Evolutionary conservation across 129 eudicot genomes (phyloP).

Genomic region (Rutidosis leptorrhynchoides): DNA sequence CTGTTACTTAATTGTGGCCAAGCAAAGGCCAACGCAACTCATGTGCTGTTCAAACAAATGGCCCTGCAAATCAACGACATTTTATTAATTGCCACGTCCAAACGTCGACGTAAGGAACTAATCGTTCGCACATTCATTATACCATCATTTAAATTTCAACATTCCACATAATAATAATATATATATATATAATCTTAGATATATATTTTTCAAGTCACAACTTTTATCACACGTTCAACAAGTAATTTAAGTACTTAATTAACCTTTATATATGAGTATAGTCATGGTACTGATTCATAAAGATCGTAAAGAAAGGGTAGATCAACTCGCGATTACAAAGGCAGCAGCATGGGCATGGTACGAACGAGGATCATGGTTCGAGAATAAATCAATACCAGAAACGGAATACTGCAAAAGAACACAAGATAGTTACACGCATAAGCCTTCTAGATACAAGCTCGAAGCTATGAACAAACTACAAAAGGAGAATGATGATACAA

Average conservation of each 20-base stretch:
- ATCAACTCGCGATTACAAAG: constrained; percentile 43
- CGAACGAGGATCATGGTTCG: constrained; percentile 61
- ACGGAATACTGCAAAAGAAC: constrained; percentile 27
- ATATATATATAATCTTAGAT: not conserved
- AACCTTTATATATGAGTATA: not conserved
- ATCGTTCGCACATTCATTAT: not conserved
- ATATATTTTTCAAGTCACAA: not conserved
- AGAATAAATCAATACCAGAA: constrained; percentile 34
- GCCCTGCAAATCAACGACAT: constrained; percentile 29
- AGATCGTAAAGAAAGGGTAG: constrained; percentile 14
- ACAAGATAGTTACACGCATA: constrained; percentile 15
- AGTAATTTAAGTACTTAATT: not conserved
- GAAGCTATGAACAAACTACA: constrained; percentile 41
- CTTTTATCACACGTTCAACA: not conserved
- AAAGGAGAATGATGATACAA: constrained; percentile 4
- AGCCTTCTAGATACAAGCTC: constrained; percentile 61
- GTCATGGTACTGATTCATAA: constrained; percentile 4
- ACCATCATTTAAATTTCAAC: constrained; percentile 4
- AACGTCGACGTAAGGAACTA: constrained; percentile 18
- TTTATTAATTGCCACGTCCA: constrained; percentile 12
- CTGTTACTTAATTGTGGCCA: constrained; percentile 16
- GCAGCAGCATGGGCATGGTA: constrained; percentile 84
- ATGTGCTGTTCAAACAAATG: constrained; percentile 28
- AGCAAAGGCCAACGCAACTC: constrained; percentile 28
- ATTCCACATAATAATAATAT: not conserved